Conservation (phyloP, 2,329 filamentous ascomycete genomes). For the Calonectria pseudoreteaudii region DNA sequence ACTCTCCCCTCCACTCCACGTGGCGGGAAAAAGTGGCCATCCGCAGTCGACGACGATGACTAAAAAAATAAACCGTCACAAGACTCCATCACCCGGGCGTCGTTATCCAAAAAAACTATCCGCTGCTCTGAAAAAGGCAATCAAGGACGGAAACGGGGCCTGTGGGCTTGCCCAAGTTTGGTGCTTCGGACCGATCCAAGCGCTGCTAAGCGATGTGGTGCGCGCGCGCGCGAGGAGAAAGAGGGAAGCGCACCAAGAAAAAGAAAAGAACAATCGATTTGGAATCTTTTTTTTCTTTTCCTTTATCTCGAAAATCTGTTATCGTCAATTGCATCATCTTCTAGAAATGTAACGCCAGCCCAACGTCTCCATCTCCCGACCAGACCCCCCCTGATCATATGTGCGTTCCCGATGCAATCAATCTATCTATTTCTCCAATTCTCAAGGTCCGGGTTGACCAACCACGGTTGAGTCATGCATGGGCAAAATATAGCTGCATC, state of each 20-base stretch:
- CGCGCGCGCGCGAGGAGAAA: too few species aligned
- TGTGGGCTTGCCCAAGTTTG: neutral
- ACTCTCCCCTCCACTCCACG: slow-evolving; percentile 2
- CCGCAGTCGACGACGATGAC: slow-evolving; percentile 3
- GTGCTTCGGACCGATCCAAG: slow-evolving; percentile 4
- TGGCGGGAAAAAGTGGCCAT: slow-evolving; percentile 5
- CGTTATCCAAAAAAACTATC: slow-evolving; percentile 8
- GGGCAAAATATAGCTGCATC: neutral
- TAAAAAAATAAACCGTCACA: slow-evolving; percentile 4
- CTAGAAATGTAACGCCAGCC: neutral
- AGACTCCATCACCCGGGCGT: slow-evolving; percentile 5
- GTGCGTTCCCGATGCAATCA: slow-evolving; percentile 8
- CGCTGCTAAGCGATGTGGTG: neutral
- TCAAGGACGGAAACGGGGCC: neutral
- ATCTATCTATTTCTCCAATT: neutral
- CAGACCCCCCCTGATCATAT: neutral
- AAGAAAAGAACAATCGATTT: neutral
- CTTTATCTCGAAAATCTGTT: neutral
- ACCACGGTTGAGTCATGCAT: neutral
- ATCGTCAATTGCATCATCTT: neutral
- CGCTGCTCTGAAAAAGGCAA: neutral
- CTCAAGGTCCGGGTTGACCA: neutral
- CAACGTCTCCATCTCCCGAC: neutral
- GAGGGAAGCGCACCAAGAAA: neutral
- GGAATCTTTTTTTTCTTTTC: neutral